A percentile compares a stretch with the other conserved stretches of the same genome.
Conservation (phyloP, 1,139 yeast genomes). For the Yamadazyma trypodendri region DNA sequence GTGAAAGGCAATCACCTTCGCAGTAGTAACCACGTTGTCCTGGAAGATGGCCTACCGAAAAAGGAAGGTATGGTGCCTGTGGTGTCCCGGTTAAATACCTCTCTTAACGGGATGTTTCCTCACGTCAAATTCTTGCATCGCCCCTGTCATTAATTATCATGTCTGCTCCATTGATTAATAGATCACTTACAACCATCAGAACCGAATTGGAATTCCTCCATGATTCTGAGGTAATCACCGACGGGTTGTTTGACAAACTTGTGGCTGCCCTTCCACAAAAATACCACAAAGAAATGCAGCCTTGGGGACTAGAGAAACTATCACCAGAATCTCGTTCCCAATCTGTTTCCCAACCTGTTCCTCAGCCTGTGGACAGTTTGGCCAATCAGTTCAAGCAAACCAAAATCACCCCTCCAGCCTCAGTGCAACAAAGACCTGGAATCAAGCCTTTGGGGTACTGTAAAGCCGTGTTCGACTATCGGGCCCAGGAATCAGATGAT, state of each 20-base stretch:
- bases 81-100: too few relatives aligned
- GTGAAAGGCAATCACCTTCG: too few relatives aligned
- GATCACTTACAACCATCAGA: conserved; percentile 72
- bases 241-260: conserved; percentile 54
- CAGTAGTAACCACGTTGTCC: too few relatives aligned
- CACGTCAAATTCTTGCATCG: conserved; percentile 62
- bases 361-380: conserved; percentile 1
- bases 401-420: conserved; percentile 18
- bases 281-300: conserved; percentile 53
- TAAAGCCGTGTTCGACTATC: conserved; percentile 72
- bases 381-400: conserved; percentile 24
- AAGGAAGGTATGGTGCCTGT: too few relatives aligned
- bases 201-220: conserved; percentile 78
- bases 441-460: conserved; percentile 39
- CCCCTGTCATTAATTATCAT: conserved; percentile 15
- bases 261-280: conserved; percentile 55
- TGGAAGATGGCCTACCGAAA: too few relatives aligned
- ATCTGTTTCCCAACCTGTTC: conserved; percentile 1
- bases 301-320: conserved; percentile 49
- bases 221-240: conserved; percentile 74
- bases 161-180: conserved; percentile 67
- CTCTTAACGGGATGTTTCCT: background rate
- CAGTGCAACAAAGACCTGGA: conserved; percentile 11
- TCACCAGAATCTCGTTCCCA: conserved; percentile 5
- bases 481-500: conserved; percentile 69